Base-by-base conservation (phyloP, 495 filamentous ascomycete species). In the Gamarada debralockiae region DNA sequence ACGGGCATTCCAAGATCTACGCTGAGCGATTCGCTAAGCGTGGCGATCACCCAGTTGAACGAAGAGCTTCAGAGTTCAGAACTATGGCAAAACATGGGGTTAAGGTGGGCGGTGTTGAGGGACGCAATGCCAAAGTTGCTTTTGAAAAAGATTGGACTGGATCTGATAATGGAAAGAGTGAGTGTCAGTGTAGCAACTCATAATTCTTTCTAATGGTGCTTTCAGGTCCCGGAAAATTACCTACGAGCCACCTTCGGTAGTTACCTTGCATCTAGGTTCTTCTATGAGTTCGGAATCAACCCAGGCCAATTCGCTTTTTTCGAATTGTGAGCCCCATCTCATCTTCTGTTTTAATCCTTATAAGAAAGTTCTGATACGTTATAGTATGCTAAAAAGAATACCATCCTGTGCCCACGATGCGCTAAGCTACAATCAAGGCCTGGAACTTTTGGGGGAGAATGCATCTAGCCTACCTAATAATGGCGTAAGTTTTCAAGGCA, bases 291-390 rank as follows among this genome's bases (percentile, higher is more conserved):
- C 67, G 93, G 93, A 65, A 92, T 89, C 72, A 80, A 77, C 57
- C 90, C 93, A 3, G 92, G 84, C 74, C 95, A 96, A 65, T 97
- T 97, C 73, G 89, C 93, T 7, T 98, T 98, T 78, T 98, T 96
- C 71, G 87, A 95, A 61, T 98, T 97, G 90, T 95, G 76, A 81
- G 87, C 84, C 1, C 29, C 4, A 24, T 13, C 12, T 21, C 45
- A 21, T 22, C 34, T 23, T 24, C 3, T 25, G 9, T 52, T 21
- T 27, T 8, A 29, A 15, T 2, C 3, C 12, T 34, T 18, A 5
- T 31, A 43, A 33, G 9, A 23, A 21, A 36, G 34, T 49, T 22
- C 45, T 31, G 1, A 3, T 42, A 23, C 51, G n/a, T 34, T 34
- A 34, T 34, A 80, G 77, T 62, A 81, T 81, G 78, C 75, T 75